phyloP scores from a whole-genome alignment of 345 rosid genomes.

The Lumnitzera littorea region DNA sequence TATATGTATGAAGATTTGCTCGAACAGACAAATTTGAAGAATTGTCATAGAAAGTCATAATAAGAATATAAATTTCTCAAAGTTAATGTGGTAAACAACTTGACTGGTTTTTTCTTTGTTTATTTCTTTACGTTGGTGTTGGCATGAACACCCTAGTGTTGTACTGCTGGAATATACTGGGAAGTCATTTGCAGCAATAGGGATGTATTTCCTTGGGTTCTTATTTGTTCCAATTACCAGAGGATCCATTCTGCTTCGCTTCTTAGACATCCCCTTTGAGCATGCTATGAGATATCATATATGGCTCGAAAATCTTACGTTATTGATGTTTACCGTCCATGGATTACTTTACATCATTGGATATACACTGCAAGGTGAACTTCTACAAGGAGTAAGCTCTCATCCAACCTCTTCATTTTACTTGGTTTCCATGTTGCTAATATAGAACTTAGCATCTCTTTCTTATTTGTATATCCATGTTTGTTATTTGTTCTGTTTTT shows the following conservation, averaged over 20 bases:
- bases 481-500: too few species aligned
- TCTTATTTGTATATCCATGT: too few species aligned
- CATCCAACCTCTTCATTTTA: background rate
- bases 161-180: conserved; percentile 8
- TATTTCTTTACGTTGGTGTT: too few species aligned
- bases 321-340: conserved; percentile 15
- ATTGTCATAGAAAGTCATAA: too few species aligned
- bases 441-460: too few species aligned
- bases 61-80: too few species aligned
- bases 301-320: conserved; percentile 16
- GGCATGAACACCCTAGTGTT: too few species aligned
- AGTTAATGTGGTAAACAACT: too few species aligned
- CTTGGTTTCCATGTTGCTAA: background rate
- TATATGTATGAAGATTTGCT: too few species aligned
- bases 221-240: conserved; percentile 21
- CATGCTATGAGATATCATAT: conserved; percentile 24
- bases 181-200: conserved; percentile 11
- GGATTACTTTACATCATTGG: conserved; percentile 12
- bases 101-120: too few species aligned
- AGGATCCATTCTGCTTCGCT: conserved; percentile 16
- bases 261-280: conserved; percentile 20
- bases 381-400: conserved; percentile 44
- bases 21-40: too few species aligned
- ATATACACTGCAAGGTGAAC: conserved; percentile 53
- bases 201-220: conserved; percentile 12